These are phyloP conservation scores for Phaeosphaeria sp. DNA, from an alignment of 2,329 filamentous ascomycete genomes.

Conservation along the genomic window DNA sequence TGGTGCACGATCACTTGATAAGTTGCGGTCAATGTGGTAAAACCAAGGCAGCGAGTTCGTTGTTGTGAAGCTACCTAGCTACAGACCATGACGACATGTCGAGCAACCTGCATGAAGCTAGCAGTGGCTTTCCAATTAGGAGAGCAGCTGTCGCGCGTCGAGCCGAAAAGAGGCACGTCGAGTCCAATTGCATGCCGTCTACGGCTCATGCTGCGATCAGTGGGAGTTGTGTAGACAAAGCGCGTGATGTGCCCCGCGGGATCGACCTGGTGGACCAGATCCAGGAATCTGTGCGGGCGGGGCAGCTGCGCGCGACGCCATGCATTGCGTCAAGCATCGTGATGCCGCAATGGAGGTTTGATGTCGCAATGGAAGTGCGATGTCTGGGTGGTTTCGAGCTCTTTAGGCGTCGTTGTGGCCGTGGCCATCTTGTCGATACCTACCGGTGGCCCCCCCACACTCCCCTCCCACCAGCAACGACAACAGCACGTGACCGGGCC, in stretches of 20 bases:
- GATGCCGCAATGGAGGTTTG: background rate
- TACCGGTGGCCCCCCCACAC: no score
- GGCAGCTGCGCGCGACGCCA: background rate
- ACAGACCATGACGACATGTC: slow-evolving; percentile 24
- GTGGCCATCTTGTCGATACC: no score
- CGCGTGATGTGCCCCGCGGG: slow-evolving; percentile 1
- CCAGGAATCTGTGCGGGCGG: background rate
- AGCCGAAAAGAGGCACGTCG: slow-evolving; percentile 15
- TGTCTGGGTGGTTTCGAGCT: background rate
- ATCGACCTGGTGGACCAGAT: background rate
- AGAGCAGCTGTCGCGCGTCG: slow-evolving; percentile 2
- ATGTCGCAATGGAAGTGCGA: background rate
- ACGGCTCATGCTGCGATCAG: background rate
- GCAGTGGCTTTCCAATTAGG: slow-evolving; percentile 23
- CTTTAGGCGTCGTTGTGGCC: no score
- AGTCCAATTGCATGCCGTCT: slow-evolving; percentile 20
- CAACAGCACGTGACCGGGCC: background rate
- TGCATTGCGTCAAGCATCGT: background rate
- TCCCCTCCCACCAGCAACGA: no score
- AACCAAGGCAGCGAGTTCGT: slow-evolving; percentile 33
- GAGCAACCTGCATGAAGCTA: slow-evolving; percentile 23
- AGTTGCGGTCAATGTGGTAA: slow-evolving; percentile 7
- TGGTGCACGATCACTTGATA: slow-evolving; percentile 16
- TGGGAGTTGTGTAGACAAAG: slow-evolving; percentile 1
- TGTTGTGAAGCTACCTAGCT: slow-evolving; percentile 20